A percentile compares a stretch with the other conserved stretches of the same genome.
These are phyloP conservation scores for Colletotrichum gigasporum DNA, from an alignment of 2,329 filamentous ascomycete species.

Conservation along the genomic window DNA sequence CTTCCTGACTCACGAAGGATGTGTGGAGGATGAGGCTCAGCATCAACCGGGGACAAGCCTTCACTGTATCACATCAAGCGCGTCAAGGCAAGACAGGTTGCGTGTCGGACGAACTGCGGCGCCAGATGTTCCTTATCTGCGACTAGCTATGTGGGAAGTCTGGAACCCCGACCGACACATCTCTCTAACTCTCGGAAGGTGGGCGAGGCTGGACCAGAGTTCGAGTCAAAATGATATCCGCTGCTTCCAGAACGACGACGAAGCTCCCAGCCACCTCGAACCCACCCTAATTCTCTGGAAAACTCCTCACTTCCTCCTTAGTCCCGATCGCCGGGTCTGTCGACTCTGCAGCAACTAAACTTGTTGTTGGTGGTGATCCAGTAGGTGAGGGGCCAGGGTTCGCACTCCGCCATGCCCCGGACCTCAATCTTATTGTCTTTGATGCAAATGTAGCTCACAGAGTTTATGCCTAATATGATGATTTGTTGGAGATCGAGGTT, in stretches of 20 bases:
- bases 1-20: background rate
- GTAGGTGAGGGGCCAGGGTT: background rate
- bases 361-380: slow-evolving; percentile 5
- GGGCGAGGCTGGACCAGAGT: background rate
- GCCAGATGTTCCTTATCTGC: background rate
- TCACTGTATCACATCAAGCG: slow-evolving; percentile 1
- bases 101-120: slow-evolving; percentile 1
- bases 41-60: background rate
- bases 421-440: background rate
- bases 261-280: too few relatives aligned
- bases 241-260: background rate
- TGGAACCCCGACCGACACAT: background rate
- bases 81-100: background rate
- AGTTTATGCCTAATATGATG: background rate
- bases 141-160: background rate
- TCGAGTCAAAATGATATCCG: background rate
- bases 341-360: slow-evolving; percentile 13
- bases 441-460: too few relatives aligned
- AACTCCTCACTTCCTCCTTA: background rate
- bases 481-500: background rate
- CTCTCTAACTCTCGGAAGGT: background rate
- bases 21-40: background rate
- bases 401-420: slow-evolving; percentile 2
- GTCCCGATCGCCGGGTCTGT: background rate
- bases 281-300: background rate